A percentile compares a stretch with the other conserved stretches of the same genome.
Evolutionary conservation across 805 yeast species (phyloP).

Genomic region (Lachancea lanzarotensis): DNA sequence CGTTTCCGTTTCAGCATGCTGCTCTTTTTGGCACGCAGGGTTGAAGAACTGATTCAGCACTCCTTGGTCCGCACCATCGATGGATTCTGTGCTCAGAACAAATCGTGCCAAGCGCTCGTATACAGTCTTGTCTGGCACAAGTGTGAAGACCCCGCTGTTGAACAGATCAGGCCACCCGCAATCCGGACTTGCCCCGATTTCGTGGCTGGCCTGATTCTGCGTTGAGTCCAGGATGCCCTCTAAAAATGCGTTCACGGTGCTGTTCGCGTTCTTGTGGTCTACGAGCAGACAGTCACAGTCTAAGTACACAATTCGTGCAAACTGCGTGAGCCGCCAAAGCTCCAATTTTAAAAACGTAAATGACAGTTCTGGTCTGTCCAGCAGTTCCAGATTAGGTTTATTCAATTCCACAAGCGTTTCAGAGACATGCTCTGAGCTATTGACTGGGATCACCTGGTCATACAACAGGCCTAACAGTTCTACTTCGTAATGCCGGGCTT

Average conservation of each 20-base stretch:
- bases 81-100: constrained; percentile 33
- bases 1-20: neutral
- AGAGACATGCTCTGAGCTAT: neutral
- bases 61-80: constrained; percentile 95
- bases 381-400: constrained; percentile 25
- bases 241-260: constrained; percentile 13
- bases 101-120: constrained; percentile 37
- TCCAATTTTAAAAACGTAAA: constrained; percentile 46
- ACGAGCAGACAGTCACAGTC: constrained; percentile 60
- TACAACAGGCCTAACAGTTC: constrained; percentile 18
- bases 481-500: constrained; percentile 12
- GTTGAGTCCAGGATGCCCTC: constrained; percentile 16
- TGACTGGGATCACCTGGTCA: constrained; percentile 27
- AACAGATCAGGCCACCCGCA: constrained; percentile 91
- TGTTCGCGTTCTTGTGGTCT: constrained; percentile 8
- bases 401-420: constrained; percentile 11
- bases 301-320: constrained; percentile 47
- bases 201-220: constrained; percentile 19
- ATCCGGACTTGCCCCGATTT: constrained; percentile 59
- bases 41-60: constrained; percentile 68
- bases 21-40: constrained; percentile 16
- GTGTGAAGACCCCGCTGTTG: constrained; percentile 68
- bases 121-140: constrained; percentile 44
- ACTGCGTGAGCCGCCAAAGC: constrained; percentile 41
- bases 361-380: constrained; percentile 47